A percentile compares a stretch with the other conserved stretches of the same genome.
phyloP scores from a whole-genome alignment of 1,284 basidiomycete genomes.

The Boletus subluridellus region DNA sequence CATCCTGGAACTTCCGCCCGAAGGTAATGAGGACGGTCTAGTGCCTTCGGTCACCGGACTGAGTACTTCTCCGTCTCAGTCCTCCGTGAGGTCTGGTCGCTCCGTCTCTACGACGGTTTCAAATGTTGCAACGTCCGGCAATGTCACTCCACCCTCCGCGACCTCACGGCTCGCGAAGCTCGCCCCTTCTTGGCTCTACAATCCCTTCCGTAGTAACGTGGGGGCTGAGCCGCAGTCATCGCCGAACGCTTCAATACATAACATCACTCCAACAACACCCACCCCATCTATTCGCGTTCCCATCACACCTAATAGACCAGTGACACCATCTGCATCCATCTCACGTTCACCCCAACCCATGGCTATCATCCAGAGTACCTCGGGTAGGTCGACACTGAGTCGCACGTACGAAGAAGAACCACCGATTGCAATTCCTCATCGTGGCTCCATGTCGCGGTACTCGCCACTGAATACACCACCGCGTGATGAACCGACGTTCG shows the following conservation, averaged over 20 bases:
- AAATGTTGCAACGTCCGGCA: conserved; percentile 1
- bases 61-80: conserved; percentile 65
- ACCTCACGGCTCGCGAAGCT: conserved; percentile 52
- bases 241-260: conserved; percentile 36
- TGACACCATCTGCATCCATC: conserved; percentile 29
- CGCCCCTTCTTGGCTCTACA: conserved; percentile 71
- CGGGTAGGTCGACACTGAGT: conserved; percentile 42
- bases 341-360: conserved; percentile 48
- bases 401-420: conserved; percentile 58
- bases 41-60: conserved; percentile 36
- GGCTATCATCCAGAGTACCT: conserved; percentile 49
- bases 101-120: conserved; percentile 37
- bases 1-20: conserved; percentile 48
- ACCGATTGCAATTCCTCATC: conserved; percentile 39
- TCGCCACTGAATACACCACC: conserved; percentile 68
- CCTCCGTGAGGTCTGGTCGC: conserved; percentile 54
- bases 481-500: conserved; percentile 54
- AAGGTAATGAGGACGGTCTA: conserved; percentile 37
- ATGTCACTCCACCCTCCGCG: conserved; percentile 25
- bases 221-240: conserved; percentile 59
- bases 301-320: conserved; percentile 27
- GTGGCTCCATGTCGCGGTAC: conserved; percentile 45
- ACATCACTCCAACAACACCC: conserved; percentile 32
- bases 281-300: conserved; percentile 31
- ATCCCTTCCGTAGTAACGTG: conserved; percentile 59